Base-by-base conservation (phyloP, 352 stramenopile species). In the Vaucheria bursata region DNA sequence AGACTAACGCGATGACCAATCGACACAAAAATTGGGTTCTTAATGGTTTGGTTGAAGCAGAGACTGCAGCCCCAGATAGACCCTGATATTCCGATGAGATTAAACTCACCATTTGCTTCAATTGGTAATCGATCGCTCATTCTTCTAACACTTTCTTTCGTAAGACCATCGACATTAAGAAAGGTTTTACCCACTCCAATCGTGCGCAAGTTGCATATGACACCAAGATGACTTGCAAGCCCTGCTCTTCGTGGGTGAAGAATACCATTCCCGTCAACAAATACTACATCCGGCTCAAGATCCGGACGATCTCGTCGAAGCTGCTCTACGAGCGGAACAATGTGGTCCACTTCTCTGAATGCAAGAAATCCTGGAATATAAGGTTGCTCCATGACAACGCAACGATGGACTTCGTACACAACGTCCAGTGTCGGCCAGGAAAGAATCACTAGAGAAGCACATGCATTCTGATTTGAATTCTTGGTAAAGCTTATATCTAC, bases 141-240 rank as follows among this genome's bases (percentile, higher is more conserved):
- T 35, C 59, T 65, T 53, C 69, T 36, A 52, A 81, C 75, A 59
- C 68, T 40, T 8, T n/a, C 68, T 52, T 73, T 78, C 4, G 75
- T 81, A 0, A 81, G 68, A 0, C 75, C 75, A 65, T 81, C 75
- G 33, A 81, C 67, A 31, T 81, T 50, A 18, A 81, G 68, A 64
- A 81, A 81, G 0, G 75, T 81, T 59, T 81, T 81, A 38, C 75
- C 69, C 36, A 81, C 40, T 12, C 93, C 93, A 64, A 97, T 90
- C 0, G 91, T 97, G 1, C 90, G 90, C 59, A 97, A 89, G n/a
- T 85, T 83, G 49, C 88, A 88, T 3, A 94, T 84, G 31, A 97
- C 91, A 18, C 93, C 93, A 38, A 98, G 89, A 85, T 96, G 93
- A 36, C 89, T 96, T 7, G 93, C 93, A 0, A 97, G 86, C 1